Evolutionary conservation across 1,284 basidiomycete species (phyloP), one percentile per base, ranked within the genome.

Genomic region (Naganishia sp.): DNA sequence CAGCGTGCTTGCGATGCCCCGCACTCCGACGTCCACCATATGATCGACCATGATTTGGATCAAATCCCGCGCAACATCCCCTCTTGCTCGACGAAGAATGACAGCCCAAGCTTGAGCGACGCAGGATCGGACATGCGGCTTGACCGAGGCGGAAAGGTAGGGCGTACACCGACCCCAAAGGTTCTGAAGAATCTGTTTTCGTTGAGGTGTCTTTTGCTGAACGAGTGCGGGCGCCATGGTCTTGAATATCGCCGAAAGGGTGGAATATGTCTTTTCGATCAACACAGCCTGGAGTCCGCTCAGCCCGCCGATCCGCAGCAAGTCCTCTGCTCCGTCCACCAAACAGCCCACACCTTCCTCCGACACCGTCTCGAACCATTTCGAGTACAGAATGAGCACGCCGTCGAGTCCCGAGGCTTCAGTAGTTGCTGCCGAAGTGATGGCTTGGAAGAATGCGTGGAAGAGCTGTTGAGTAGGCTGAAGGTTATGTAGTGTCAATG

Each of bases 401-500:
- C 76, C 76, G 50, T 76, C 73, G 21, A 80, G 72, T 25, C 78
- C 77, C 0, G 77, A 78, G 62, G 78, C 71, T 42, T 61, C 75
- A 67, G 47, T 76, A 71, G 52, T 73, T 39, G 21, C 75, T 73
- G 39, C 73, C 47, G 72, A 10, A 86, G 28, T 60, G 31, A 77
- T 65, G 25, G 66, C 56, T 0, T 83, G 80, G 56, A 93, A 83
- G 55, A 89, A 84, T 13, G 71, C 67, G n/a, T 70, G 67, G 66
- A 81, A 77, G 25, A 69, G 68, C 5, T 69, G 57, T 32, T 73
- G 70, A 5, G 94, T 83, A 17, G 87, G 83, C 63, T 82, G 81
- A 84, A 89, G 89, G 74, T 94, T 89, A 72, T 90, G 88, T 11
- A 95, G 80, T 2, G 92, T 85, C 53, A 93, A 81, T 0, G 92